Base-by-base conservation (phyloP, 768 basidiomycete species). In the Strobilomyces dryophilus region DNA sequence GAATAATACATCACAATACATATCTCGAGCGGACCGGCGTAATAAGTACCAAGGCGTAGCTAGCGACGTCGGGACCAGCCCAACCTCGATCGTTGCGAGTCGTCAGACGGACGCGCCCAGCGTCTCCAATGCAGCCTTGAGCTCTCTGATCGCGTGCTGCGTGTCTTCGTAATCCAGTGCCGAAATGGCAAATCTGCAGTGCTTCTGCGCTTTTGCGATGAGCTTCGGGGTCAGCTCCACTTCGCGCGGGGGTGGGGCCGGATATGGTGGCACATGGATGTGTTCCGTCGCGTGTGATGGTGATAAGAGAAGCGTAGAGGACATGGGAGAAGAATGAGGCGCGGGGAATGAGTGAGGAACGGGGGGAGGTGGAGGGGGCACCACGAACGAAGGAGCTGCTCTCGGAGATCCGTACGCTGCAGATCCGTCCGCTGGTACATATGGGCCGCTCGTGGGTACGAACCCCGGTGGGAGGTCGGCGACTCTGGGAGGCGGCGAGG, bases 151-250 rank as follows among this genome's bases (percentile, higher is more conserved):
- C 17, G 95, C 95, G 61, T 90, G 89, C 57, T 89, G 87, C 10
- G 78, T 76, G 69, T 99, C 95, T 66, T 98, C 95, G 66, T 95
- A 98, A 65, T 98, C 93, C 50, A 99, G 75, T n/a, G 97, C 84
- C 29, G 90, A 92, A 52, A 98, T 91, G 8, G 95, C 95, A 72
- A 88, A 97, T 49, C 81, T 80, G 60, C 93, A 93, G 61, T 95
- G 93, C 66, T 90, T 97, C 76, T 99, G 95, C 14, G 82, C 83
- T 56, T 86, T 82, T 18, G 84, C 76, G 24, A 97, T 79, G 49
- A 84, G 65, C 48, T 73, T 74, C 5, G 88, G 83, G 1, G 87
- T 82, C 43, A 93, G 69, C 31, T 84, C 83, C 20, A 53, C 49
- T 17, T 65, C 47, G 20, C 58, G 51, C 47, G 57, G 49, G 12